A percentile compares a stretch with the other conserved stretches of the same genome.
Evolutionary conservation across 2,329 filamentous ascomycete genomes (phyloP).

Genomic region (Diaporthe ampelina): DNA sequence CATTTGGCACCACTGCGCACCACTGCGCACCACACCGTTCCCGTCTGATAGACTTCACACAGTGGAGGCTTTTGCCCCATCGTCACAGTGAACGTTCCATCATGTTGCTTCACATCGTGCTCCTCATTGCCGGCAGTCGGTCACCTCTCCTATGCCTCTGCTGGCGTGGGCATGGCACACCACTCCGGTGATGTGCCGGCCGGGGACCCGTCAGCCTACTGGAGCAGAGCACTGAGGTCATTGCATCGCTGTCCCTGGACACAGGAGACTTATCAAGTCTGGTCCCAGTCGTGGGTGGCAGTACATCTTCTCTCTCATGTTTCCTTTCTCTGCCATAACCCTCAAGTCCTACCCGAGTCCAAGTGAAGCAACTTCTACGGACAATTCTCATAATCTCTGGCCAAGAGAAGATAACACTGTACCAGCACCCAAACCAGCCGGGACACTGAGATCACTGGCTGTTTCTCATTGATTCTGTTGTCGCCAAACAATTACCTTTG

Average conservation of each 20-base stretch:
- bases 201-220: slow-evolving; percentile 21
- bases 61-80: slow-evolving; percentile 27
- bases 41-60: slow-evolving; percentile 37
- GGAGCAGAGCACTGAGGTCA: slow-evolving; percentile 38
- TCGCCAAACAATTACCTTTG: background rate
- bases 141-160: background rate
- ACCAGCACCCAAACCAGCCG: background rate
- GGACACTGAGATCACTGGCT: background rate
- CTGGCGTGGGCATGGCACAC: background rate
- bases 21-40: slow-evolving; percentile 35
- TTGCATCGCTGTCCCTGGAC: slow-evolving; percentile 29
- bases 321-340: slow-evolving; percentile 1
- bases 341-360: background rate
- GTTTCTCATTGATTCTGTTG: background rate
- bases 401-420: background rate
- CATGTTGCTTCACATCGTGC: slow-evolving; percentile 14
- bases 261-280: slow-evolving; percentile 35
- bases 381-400: too few species aligned
- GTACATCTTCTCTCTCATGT: background rate
- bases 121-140: slow-evolving; percentile 16
- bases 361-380: background rate
- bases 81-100: slow-evolving; percentile 41
- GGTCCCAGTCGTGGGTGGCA: background rate
- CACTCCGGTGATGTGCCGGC: slow-evolving; percentile 35
- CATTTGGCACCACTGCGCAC: slow-evolving; percentile 20